These are phyloP conservation scores for Clarireedia paspali DNA, from an alignment of 2,329 filamentous ascomycete genomes.

Conservation along the genomic window DNA sequence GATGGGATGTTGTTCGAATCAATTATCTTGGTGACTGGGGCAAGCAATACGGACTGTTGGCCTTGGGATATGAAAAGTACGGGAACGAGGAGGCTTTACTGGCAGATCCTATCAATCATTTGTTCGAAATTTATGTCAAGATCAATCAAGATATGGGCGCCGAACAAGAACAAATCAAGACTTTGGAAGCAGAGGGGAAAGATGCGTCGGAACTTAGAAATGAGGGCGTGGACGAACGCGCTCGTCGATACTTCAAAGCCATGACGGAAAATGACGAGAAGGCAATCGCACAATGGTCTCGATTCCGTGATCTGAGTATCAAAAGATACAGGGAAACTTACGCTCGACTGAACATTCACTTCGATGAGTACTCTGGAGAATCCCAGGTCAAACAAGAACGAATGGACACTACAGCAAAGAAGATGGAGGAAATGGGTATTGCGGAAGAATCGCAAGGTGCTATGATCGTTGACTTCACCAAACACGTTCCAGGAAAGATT, in stretches of 20 bases:
- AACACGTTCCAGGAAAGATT: constrained; percentile 57
- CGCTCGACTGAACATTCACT: constrained; percentile 61
- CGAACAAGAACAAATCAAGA: constrained; percentile 59
- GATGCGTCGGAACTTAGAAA: constrained; percentile 43
- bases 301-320: constrained; percentile 61
- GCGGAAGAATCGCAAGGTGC: constrained; percentile 66
- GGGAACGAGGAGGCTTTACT: constrained; percentile 65
- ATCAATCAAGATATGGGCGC: constrained; percentile 57
- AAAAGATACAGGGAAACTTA: constrained; percentile 61
- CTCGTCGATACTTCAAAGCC: constrained; percentile 62
- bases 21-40: constrained; percentile 80
- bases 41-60: constrained; percentile 61
- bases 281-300: constrained; percentile 55
- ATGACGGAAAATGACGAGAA: constrained; percentile 61
- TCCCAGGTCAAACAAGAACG: constrained; percentile 60
- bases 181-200: constrained; percentile 28
- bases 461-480: constrained; percentile 63
- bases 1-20: constrained; percentile 63
- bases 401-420: constrained; percentile 56
- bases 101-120: constrained; percentile 70
- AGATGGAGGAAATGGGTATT: constrained; percentile 56
- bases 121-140: constrained; percentile 75
- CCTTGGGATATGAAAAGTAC: constrained; percentile 67
- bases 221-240: constrained; percentile 63
- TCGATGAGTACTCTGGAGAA: constrained; percentile 67